Evolutionary conservation across 2,329 filamentous ascomycete genomes (phyloP).

Genomic region (Diaporthe humulicola): DNA sequence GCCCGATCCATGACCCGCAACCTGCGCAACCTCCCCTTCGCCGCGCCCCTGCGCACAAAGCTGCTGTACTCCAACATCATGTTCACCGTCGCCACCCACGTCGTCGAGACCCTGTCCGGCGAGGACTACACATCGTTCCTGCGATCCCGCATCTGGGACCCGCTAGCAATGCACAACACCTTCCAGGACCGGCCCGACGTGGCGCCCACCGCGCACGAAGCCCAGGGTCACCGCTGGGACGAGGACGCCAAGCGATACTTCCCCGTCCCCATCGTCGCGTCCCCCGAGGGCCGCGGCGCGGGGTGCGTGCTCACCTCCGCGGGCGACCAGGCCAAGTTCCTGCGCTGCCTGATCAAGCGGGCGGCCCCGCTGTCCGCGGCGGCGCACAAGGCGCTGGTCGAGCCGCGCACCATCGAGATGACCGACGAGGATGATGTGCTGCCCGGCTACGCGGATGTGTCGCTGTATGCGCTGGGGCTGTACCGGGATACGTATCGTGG

Average conservation of each 20-base stretch:
- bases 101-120: background rate
- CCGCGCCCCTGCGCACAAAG: background rate
- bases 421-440: background rate
- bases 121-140: constrained; percentile 1
- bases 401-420: constrained; percentile 3
- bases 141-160: constrained; percentile 5
- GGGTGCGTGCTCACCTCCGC: constrained; percentile 9
- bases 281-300: constrained; percentile 4
- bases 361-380: background rate
- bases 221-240: constrained; percentile 7
- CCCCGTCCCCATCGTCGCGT: background rate
- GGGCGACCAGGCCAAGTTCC: constrained; percentile 1
- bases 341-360: background rate
- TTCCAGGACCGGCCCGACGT: constrained; percentile 24
- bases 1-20: constrained; percentile 16
- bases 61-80: constrained; percentile 26
- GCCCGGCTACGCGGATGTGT: background rate
- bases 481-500: constrained; percentile 1
- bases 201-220: background rate
- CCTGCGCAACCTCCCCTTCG: constrained; percentile 19
- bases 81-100: constrained; percentile 13
- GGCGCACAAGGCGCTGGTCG: background rate
- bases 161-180: background rate
- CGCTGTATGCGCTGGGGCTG: background rate
- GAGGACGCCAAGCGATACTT: background rate